phyloP scores from a whole-genome alignment of 202 grass and related monocot species.

The Schoenoplectus tabernaemontani region DNA sequence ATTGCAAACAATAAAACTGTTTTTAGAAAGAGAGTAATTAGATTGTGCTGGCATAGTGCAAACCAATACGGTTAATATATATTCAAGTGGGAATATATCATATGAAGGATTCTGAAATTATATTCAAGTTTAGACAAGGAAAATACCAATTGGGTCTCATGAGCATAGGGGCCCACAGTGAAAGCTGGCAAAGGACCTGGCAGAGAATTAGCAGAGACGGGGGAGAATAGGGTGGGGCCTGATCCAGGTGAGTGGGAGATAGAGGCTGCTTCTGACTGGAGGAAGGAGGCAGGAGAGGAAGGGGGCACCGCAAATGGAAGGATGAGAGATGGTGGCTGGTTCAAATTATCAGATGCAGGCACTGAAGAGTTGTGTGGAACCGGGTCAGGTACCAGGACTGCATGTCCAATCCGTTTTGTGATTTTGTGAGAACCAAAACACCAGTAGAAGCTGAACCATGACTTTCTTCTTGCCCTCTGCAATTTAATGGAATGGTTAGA shows the following conservation, averaged over 20 bases:
- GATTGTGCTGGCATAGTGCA: background rate
- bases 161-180: constrained; percentile 79
- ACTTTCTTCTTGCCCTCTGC: constrained; percentile 87
- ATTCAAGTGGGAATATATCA: background rate
- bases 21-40: background rate
- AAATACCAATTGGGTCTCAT: constrained; percentile 72
- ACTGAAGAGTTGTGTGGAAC: constrained; percentile 41
- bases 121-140: background rate
- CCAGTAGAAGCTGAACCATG: constrained; percentile 62
- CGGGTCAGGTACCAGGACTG: constrained; percentile 64
- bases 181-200: constrained; percentile 63
- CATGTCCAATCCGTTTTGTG: constrained; percentile 54
- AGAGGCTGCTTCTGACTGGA: constrained; percentile 58
- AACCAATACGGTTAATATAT: background rate
- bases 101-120: background rate
- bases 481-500: constrained; percentile 15
- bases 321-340: constrained; percentile 40
- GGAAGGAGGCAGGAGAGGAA: constrained; percentile 77
- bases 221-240: constrained; percentile 42
- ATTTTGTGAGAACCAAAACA: constrained; percentile 87
- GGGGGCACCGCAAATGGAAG: constrained; percentile 76
- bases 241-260: constrained; percentile 51
- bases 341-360: constrained; percentile 38
- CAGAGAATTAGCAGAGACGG: constrained; percentile 50
- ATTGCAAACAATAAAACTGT: background rate